Evolutionary conservation across 305 asterid genomes (phyloP).

Genomic region (Nicotiana rustica): DNA sequence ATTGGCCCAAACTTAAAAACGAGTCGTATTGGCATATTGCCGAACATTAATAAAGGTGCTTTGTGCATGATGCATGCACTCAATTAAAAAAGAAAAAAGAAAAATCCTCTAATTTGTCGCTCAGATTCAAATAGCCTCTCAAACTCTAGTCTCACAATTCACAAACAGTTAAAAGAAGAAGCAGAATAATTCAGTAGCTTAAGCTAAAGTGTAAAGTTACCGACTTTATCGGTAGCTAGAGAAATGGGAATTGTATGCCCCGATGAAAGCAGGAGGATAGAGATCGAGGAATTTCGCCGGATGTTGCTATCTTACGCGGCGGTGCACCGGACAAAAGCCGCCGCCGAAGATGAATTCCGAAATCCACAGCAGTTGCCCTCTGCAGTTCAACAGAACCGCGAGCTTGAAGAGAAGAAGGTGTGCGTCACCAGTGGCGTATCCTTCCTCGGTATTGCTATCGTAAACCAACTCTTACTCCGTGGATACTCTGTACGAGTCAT

Average conservation of each 20-base stretch:
- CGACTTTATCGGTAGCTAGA: too few relatives aligned
- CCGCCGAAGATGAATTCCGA: slow-evolving; percentile 36
- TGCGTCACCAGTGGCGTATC: slow-evolving; percentile 96
- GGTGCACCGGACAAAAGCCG: slow-evolving; percentile 62
- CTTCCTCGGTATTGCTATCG: slow-evolving; percentile 78
- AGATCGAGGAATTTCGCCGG: slow-evolving; percentile 77
- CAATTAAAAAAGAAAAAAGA: too few relatives aligned
- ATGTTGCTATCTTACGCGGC: slow-evolving; percentile 81
- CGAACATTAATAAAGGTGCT: too few relatives aligned
- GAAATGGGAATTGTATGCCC: slow-evolving; percentile 71
- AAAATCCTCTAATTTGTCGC: too few relatives aligned
- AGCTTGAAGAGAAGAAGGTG: slow-evolving; percentile 54
- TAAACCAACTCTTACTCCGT: slow-evolving; percentile 78
- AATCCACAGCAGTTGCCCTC: neutral
- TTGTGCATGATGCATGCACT: too few relatives aligned
- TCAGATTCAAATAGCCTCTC: too few relatives aligned
- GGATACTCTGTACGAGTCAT: slow-evolving; percentile 90
- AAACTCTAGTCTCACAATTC: too few relatives aligned
- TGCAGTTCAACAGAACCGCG: neutral
- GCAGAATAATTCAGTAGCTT: neutral
- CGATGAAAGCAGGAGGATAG: slow-evolving; percentile 65
- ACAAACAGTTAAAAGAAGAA: neutral
- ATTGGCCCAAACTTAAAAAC: too few relatives aligned
- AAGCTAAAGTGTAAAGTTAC: neutral
- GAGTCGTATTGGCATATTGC: too few relatives aligned